A percentile compares a stretch with the other conserved stretches of the same genome.
Evolutionary conservation across 2,329 filamentous ascomycete genomes (phyloP).

Genomic region (Camillea tinctor): DNA sequence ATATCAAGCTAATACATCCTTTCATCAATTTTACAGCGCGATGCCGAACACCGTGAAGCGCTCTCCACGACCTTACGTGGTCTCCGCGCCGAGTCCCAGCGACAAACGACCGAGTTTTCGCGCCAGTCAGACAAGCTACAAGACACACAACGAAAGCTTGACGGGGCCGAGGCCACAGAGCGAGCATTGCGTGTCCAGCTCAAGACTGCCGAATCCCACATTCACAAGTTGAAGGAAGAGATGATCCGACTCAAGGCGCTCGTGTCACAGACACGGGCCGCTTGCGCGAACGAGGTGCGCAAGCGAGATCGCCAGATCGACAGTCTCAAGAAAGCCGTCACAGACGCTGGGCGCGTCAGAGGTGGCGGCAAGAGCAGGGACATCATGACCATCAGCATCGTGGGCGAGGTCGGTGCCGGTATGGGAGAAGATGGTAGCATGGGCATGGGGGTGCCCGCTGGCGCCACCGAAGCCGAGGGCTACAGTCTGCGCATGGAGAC

Average conservation of each 20-base stretch:
- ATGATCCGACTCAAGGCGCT: slow-evolving; percentile 74
- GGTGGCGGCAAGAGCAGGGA: slow-evolving; percentile 55
- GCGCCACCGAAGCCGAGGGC: slow-evolving; percentile 46
- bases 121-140: slow-evolving; percentile 53
- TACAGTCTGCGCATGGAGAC: slow-evolving; percentile 82
- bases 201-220: slow-evolving; percentile 69
- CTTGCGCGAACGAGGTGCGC: slow-evolving; percentile 87
- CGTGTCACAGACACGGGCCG: slow-evolving; percentile 77
- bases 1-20: slow-evolving; percentile 6
- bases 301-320: slow-evolving; percentile 89
- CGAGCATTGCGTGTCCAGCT: slow-evolving; percentile 67
- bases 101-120: slow-evolving; percentile 68
- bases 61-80: slow-evolving; percentile 75
- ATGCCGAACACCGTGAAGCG: slow-evolving; percentile 83
- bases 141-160: slow-evolving; percentile 55
- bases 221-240: slow-evolving; percentile 81
- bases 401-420: slow-evolving; percentile 58
- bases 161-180: slow-evolving; percentile 67
- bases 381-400: slow-evolving; percentile 56
- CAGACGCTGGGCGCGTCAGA: slow-evolving; percentile 64
- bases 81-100: slow-evolving; percentile 71
- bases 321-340: slow-evolving; percentile 81
- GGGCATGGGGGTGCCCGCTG: slow-evolving; percentile 25
- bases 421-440: slow-evolving; percentile 39
- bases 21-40: slow-evolving; percentile 57